Evolutionary conservation across 352 stramenopile species (phyloP).

Genomic region (Thalassiosira mediterranea): DNA sequence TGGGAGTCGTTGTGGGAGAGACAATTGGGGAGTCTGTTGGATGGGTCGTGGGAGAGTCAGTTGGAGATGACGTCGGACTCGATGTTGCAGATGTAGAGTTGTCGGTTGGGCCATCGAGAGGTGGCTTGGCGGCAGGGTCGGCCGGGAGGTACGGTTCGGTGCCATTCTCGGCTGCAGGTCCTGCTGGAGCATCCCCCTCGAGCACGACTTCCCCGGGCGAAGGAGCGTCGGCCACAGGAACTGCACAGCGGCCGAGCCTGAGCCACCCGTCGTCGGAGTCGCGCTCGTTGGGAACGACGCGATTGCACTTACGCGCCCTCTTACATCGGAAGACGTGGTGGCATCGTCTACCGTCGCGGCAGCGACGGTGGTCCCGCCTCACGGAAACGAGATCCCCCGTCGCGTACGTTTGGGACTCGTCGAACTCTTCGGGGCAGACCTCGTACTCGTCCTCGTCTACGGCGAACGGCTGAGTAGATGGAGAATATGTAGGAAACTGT

Average conservation of each 20-base stretch:
- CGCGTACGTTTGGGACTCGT: constrained; percentile 2
- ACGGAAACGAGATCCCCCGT: constrained; percentile 8
- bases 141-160: neutral
- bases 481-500: too few species aligned
- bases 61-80: neutral
- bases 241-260: constrained; percentile 7
- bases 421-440: constrained; percentile 2
- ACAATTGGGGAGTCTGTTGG: neutral
- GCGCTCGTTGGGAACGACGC: too few species aligned
- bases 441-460: neutral
- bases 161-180: constrained; percentile 1
- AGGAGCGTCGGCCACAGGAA: too few species aligned
- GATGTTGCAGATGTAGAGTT: neutral
- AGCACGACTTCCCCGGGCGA: neutral
- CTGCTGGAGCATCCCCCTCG: neutral
- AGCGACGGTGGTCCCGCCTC: constrained; percentile 2
- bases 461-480: too few species aligned
- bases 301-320: too few species aligned
- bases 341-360: neutral
- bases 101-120: too few species aligned
- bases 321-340: constrained; percentile 7
- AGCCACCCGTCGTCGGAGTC: neutral
- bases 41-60: neutral
- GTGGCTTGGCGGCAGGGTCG: neutral
- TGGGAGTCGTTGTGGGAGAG: constrained; percentile 1